phyloP scores from a whole-genome alignment of 2,329 filamentous ascomycete genomes.

The Colletotrichum simmondsii region DNA sequence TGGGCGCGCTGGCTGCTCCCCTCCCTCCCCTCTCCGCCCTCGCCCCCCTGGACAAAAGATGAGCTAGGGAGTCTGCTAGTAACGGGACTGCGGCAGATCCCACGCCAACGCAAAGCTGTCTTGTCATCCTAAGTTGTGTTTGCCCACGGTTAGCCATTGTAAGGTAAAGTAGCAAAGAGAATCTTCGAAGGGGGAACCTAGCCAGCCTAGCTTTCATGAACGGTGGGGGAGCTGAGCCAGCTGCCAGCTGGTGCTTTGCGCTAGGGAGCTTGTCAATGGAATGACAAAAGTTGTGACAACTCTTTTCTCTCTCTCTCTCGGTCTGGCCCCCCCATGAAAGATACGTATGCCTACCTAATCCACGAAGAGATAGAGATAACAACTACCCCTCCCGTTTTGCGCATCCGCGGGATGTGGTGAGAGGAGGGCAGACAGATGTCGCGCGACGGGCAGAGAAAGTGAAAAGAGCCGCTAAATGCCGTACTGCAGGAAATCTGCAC shows the following conservation, averaged over 20 bases:
- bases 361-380: neutral
- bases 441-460: neutral
- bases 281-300: neutral
- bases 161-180: neutral
- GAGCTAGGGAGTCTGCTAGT: constrained; percentile 26
- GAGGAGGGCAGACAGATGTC: neutral
- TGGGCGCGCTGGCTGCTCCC: neutral
- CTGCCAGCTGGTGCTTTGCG: neutral
- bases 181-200: neutral
- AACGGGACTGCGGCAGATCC: constrained; percentile 29
- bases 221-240: neutral
- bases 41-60: neutral
- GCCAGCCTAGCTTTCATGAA: neutral
- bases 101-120: neutral
- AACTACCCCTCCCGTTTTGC: neutral
- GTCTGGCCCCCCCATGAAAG: neutral
- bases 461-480: constrained; percentile 26
- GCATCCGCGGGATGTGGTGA: neutral
- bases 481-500: constrained; percentile 28
- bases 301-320: neutral
- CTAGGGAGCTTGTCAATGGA: neutral
- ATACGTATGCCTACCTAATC: neutral
- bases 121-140: neutral
- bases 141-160: neutral
- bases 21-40: neutral